A percentile compares a stretch with the other conserved stretches of the same genome.
Conservation (phyloP, 164 flowering plant genomes). For the Dillenia suffruticosa region DNA sequence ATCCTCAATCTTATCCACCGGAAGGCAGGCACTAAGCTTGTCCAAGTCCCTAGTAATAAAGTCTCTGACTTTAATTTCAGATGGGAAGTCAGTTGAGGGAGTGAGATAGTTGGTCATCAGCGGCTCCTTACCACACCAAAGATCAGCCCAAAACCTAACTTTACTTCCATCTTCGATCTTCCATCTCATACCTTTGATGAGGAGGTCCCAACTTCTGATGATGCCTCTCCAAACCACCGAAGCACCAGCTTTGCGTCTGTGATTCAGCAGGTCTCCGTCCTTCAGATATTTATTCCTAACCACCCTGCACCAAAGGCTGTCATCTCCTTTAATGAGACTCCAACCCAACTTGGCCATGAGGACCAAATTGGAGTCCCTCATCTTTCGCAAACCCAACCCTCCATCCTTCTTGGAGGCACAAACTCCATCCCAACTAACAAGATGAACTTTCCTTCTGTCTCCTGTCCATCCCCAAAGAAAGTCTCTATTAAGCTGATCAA, state of each 20-base stretch:
- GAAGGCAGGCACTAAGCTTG: no score
- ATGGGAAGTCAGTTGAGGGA: no score
- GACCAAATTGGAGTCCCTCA: background rate
- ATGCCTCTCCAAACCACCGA: background rate
- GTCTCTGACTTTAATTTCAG: no score
- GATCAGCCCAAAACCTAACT: background rate
- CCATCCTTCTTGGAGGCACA: background rate
- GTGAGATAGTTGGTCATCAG: no score
- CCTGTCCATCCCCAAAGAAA: background rate
- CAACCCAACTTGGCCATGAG: background rate
- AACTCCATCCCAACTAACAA: background rate
- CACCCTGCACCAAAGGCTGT: background rate
- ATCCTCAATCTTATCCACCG: no score
- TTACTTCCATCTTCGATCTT: background rate
- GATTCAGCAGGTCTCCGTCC: background rate
- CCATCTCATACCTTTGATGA: background rate
- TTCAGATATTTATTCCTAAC: background rate
- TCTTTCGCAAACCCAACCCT: background rate
- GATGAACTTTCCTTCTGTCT: background rate
- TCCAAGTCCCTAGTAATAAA: no score
- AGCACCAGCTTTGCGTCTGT: background rate
- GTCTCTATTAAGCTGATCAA: background rate
- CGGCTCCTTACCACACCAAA: no score
- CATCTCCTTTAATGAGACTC: background rate
- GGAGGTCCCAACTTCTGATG: background rate